Conservation (phyloP, 2,329 filamentous ascomycete genomes). For the Trichoderma sp. region DNA sequence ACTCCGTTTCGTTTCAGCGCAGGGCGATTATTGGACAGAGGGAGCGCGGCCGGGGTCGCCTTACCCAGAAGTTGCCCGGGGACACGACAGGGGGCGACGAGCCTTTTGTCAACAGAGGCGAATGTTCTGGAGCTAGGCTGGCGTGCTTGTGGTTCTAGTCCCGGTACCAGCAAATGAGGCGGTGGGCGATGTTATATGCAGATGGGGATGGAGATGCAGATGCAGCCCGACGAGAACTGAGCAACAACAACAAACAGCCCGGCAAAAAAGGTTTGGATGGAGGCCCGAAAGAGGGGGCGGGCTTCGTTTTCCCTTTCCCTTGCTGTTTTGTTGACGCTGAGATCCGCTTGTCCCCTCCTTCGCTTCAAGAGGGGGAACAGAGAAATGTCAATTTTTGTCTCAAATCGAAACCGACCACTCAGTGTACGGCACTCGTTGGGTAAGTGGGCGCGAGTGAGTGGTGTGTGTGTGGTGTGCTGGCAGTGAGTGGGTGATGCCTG, state of each 20-base stretch:
- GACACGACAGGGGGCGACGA: not conserved
- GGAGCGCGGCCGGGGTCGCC: constrained; percentile 20
- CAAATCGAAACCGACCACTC: not conserved
- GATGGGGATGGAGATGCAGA: not conserved
- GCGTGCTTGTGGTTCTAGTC: not conserved
- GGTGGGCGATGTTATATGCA: constrained; percentile 3
- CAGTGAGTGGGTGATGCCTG: not conserved
- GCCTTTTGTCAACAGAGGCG: constrained; percentile 4
- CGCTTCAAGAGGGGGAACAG: not conserved
- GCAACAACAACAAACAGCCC: not conserved
- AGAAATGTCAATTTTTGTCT: not conserved
- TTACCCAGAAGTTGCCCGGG: constrained; percentile 11
- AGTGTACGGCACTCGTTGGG: not conserved
- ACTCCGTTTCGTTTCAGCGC: constrained; percentile 23
- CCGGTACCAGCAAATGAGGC: not conserved
- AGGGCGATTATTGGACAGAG: constrained; percentile 18
- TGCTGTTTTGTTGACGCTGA: constrained; percentile 5
- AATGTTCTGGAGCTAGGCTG: constrained; percentile 7
- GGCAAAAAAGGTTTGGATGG: not conserved
- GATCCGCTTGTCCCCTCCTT: constrained; percentile 1
- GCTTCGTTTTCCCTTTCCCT: not conserved
- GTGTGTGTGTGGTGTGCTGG: not conserved
- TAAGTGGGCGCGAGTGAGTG: not conserved
- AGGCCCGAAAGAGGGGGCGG: not conserved
- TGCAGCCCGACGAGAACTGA: not conserved